phyloP scores from a whole-genome alignment of 441 rosid species.

The Syzygium syzygioides region DNA sequence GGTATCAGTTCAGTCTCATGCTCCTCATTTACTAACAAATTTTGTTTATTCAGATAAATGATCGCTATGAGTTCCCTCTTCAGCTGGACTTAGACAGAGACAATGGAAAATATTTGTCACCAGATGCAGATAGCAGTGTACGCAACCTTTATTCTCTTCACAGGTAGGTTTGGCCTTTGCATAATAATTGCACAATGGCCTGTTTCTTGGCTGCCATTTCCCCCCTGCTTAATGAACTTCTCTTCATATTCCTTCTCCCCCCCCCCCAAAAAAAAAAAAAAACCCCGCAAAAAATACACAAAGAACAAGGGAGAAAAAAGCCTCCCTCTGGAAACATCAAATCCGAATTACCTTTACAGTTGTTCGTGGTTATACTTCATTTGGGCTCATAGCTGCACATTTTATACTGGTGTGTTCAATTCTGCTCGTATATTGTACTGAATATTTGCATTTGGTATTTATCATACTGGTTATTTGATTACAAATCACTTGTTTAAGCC shows the following conservation, averaged over 20 bases:
- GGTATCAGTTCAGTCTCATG: background rate
- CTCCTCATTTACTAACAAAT: conserved; percentile 9
- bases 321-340: background rate
- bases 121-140: conserved; percentile 82
- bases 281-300: background rate
- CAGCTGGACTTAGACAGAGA: conserved; percentile 92
- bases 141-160: conserved; percentile 92
- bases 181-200: background rate
- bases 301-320: background rate
- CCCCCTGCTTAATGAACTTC: background rate
- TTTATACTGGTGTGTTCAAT: background rate
- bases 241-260: background rate
- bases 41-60: conserved; percentile 57
- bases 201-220: background rate
- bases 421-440: background rate
- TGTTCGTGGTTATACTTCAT: background rate
- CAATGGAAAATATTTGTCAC: conserved; percentile 74
- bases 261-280: background rate
- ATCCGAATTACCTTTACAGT: background rate
- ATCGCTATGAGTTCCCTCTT: conserved; percentile 92
- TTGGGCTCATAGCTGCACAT: background rate
- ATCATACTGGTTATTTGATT: background rate
- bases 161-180: conserved; percentile 62
- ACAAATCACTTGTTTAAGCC: background rate
- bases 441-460: background rate